Evolutionary conservation across 345 rosid species (phyloP), one percentile per base, ranked within the genome.

Genomic region (Citrus cavaleriei): DNA sequence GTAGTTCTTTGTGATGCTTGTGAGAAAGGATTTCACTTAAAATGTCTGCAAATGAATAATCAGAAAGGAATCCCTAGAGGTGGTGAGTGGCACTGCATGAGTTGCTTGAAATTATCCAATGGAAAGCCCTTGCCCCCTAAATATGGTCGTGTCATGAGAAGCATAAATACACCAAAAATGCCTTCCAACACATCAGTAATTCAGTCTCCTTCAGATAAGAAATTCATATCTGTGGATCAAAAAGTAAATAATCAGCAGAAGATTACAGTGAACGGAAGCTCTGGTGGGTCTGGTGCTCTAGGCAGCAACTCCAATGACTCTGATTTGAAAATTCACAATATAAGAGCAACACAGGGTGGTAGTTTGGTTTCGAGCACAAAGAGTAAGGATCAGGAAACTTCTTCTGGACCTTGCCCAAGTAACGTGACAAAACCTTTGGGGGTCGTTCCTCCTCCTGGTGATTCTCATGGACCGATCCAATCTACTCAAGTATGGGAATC

Each of bases 51-150:
- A 54, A 63, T 88, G 37, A 79, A 84, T 81, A 92, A 84, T 85
- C 86, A 88, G 78, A 89, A 87, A 83, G 95, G 85, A 77, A 86
- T 93, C 73, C 94, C 97, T 51, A 91, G 90, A 81, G 89, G 87
- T 74, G 90, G 88, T 74, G 99, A 96, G 83, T 94, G 99, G 98
- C 95, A 94, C 85, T 96, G 99, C 87, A 76, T 87, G 75, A 94
- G 83, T 78, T 96, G 97, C 84, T 82, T 89, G 81, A 82, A 88
- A 71, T 77, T 87, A 80, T 86, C 88, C 83, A 89, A 83, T 64
- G 95, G 99, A 42, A 96, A 94, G 86, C 94, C 97, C 72, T 87
- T 91, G 82, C 95, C 97, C 40, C 98, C 97, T 75, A 87, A 90
- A 77, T 91, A 93, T 83, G 99, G 99, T 12, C 94, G 97, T 81